Evolutionary conservation across 2,329 filamentous ascomycete species (phyloP), one percentile per base, ranked within the genome.

Genomic region (Beauveria asiatica): DNA sequence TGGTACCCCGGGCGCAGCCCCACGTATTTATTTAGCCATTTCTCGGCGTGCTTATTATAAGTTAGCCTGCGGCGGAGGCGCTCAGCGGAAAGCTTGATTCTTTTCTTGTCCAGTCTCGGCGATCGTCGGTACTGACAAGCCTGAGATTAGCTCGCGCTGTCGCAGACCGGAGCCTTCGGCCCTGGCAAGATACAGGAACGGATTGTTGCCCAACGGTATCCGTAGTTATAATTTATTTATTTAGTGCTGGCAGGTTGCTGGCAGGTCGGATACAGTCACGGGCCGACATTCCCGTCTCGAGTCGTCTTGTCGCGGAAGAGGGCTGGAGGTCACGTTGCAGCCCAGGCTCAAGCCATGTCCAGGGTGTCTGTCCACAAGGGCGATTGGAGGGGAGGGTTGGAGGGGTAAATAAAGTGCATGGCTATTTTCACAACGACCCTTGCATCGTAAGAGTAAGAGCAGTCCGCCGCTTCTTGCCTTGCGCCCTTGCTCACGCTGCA

Each of bases 11-110:
- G 33, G 51, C 27, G 21, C 13, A 54, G 58, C 50, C 58, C 58
- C 58, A 60, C 51, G 58, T 21, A 60, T 54, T 60, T 21, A 60
- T 54, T 60, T 60, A 60, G 58, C 58, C 51, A 60, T 60, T 53
- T 53, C 42, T 59, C 41, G 58, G 51, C 58, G 42, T 54, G 48
- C 51, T 55, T 55, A 33, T 51, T n/a, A n/a, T n/a, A n/a, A n/a
- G n/a, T n/a, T 52, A 49, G 58, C 51, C 33, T 60, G 51, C 42
- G 42, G 58, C 58, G 58, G 58, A 50, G 49, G 57, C 61, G 59
- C 59, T 46, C 51, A 61, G 62, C 61, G 61, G 61, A 64, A 62
- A 64, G 62, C 62, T 64, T 64, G 58, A 61, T 62, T 59, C 62
- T 42, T 48, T 54, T 63, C 54, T 57, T 57, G 59, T 44, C 54